Evolutionary conservation across 805 yeast species (phyloP), one percentile per base, ranked within the genome.

Genomic region (Starmera dryadoides): DNA sequence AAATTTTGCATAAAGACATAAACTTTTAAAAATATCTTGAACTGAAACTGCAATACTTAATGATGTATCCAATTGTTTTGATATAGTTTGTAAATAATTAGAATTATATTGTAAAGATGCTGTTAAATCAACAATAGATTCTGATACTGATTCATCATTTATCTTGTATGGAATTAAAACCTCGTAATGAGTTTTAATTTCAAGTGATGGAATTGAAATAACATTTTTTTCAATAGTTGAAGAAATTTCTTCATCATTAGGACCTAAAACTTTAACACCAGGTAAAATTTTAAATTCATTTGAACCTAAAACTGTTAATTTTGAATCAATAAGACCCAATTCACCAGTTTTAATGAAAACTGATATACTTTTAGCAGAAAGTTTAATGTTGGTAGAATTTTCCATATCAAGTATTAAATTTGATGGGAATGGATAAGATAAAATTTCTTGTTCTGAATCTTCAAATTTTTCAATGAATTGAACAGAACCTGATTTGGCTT

Each of bases 21-120:
- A 56, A 3, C 72, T 56, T 45, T 77, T 74, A 63, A 84, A 85
- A 10, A 80, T 77, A 55, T 86, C 95, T 50, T 84, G 91, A 2
- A 85, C 94, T 3, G 86, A 78, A 1, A 85, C 93, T 0, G 87
- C 80, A 7, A 85, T 62, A 5, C 74, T 66, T 30, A 86, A 62
- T 1, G 74, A 59, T 6, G 79, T 73, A 42, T 81, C 80, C 6
- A 82, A 42, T 2, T 50, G 48, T 23, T 52, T 48, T 20, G 39
- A 50, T 0, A 29, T 35, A 10, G 44, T 59, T 54, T 36, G 49
- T 39, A 45, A 48, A 16, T 43, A 37, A 5, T 14, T 20, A 1
- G 42, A 7, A 1, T 31, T 26, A 39, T 49, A 22, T 9, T 18
- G 9, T 12, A 54, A 2, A 32, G 23, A n/a, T 45, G 18, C 6